Evolutionary conservation across 805 yeast species (phyloP).

Genomic region (Hanseniaspora jakobsenii): DNA sequence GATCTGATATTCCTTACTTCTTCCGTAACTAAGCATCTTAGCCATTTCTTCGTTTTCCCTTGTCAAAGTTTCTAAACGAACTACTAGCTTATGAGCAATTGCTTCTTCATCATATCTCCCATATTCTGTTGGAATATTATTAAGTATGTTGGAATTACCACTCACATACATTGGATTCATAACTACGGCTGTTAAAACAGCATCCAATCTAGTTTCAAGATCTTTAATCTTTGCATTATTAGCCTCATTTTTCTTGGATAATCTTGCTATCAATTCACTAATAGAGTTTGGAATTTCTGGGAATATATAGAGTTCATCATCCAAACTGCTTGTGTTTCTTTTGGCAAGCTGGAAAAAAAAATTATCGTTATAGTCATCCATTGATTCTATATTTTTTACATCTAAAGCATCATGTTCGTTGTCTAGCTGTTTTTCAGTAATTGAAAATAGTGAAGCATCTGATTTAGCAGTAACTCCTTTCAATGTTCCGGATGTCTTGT

Average conservation of each 20-base stretch:
- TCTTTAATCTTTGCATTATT: constrained; percentile 44
- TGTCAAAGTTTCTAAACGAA: constrained; percentile 46
- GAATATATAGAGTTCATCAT: constrained; percentile 14
- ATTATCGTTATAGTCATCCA: constrained; percentile 10
- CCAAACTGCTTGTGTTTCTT: constrained; percentile 18
- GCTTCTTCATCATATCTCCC: constrained; percentile 68
- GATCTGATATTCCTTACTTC: constrained; percentile 55
- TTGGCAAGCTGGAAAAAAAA: constrained; percentile 10
- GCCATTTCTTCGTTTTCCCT: constrained; percentile 61
- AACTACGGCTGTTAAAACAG: constrained; percentile 44
- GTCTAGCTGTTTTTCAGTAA: constrained; percentile 13
- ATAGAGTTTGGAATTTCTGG: constrained; percentile 33
- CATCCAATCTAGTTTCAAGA: constrained; percentile 52
- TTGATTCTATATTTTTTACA: background rate
- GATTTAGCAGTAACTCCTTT: background rate
- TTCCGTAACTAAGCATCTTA: constrained; percentile 63
- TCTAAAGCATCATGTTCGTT: constrained; percentile 12
- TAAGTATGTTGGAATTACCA: constrained; percentile 11
- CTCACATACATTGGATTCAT: constrained; percentile 31
- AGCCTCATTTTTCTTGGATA: constrained; percentile 38
- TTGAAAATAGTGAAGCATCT: constrained; percentile 3
- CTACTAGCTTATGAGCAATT: constrained; percentile 57
- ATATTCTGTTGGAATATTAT: constrained; percentile 34
- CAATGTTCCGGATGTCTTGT: constrained; percentile 18
- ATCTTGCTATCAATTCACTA: constrained; percentile 37